Conservation (phyloP, 1,139 yeast genomes). For the Suhomyces wounanorum region DNA sequence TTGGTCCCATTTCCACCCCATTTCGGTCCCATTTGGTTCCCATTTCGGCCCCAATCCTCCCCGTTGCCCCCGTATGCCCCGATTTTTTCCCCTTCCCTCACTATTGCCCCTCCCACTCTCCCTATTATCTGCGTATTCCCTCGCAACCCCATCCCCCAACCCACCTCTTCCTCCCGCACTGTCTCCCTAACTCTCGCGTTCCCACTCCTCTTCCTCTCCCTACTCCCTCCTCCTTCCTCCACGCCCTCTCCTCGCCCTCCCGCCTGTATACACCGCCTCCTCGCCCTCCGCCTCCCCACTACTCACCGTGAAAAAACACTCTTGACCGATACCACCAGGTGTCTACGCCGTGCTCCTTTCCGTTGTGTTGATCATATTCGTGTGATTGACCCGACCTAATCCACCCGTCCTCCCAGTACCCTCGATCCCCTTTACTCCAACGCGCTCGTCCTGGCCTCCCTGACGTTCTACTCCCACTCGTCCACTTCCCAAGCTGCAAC, state of each 20-base stretch:
- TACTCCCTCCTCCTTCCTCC: neutral
- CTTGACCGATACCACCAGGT: conserved; percentile 2
- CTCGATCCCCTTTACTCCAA: neutral
- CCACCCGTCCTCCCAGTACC: neutral
- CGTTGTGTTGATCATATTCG: neutral
- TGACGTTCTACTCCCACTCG: neutral
- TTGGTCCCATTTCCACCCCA: no score
- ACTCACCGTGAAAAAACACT: conserved; percentile 1
- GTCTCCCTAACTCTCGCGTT: neutral
- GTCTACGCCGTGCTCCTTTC: conserved; percentile 1
- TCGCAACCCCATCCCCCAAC: neutral
- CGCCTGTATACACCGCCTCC: neutral
- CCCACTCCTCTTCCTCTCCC: neutral
- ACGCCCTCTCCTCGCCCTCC: neutral
- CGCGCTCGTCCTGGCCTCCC: neutral
- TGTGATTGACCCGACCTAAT: neutral
- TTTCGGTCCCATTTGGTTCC: no score
- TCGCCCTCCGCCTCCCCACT: conserved; percentile 3
- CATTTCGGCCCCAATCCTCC: no score
- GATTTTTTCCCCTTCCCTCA: neutral
- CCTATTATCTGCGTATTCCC: neutral
- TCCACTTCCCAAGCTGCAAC: neutral
- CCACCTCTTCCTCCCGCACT: neutral
- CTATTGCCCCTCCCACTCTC: neutral
- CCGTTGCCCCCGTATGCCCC: no score